Evolutionary conservation across 352 stramenopile genomes (phyloP), one percentile per base, ranked within the genome.

Genomic region (Phytophthora fragariae): DNA sequence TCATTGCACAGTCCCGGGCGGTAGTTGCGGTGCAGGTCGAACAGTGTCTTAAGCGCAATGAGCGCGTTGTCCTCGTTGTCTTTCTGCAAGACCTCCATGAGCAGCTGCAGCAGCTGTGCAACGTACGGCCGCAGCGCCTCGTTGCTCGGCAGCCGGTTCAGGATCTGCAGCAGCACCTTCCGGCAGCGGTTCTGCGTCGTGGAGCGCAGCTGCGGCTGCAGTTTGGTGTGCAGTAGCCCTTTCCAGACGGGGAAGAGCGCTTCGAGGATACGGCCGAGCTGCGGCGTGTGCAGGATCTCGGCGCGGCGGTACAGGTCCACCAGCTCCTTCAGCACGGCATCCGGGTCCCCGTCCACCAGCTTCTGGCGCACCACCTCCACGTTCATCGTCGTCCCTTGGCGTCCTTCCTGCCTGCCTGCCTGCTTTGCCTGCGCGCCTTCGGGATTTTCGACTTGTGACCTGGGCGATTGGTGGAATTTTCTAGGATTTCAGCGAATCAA

Each of bases 51-150:
- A 50, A 99, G 80, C 62, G 92, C 95, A 61, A 99, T 83, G 17
- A 99, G 82, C 27, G 94, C 94, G 82, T 99, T 99, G 47, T 99
- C 97, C 79, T 99, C 97, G 74, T 98, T 99, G 77, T 99, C 98
- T 39, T 91, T 82, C 47, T 93, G 88, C 53, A 99, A 77, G 39
- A 99, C 95, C 62, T 97, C 88, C 75, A 99, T 97, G 21, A 97
- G 85, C 57, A 99, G 69, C 29, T 93, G 89, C 50, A 99, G 81
- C 57, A 99, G 83, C 71, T 97, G 85, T 46, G 88, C 74, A 41
- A 98, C 95, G 81, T 99, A 98, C 47, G 96, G 94, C n/a, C 96
- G 86, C 70, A 99, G 84, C 31, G 92, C 82, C 24, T 99, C 96
- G 60, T 99, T 99, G 75, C 96, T 97, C 37, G 96, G 97, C 66